Evolutionary conservation across 306 rosid genomes (phyloP).

Genomic region (Neltuma alba): DNA sequence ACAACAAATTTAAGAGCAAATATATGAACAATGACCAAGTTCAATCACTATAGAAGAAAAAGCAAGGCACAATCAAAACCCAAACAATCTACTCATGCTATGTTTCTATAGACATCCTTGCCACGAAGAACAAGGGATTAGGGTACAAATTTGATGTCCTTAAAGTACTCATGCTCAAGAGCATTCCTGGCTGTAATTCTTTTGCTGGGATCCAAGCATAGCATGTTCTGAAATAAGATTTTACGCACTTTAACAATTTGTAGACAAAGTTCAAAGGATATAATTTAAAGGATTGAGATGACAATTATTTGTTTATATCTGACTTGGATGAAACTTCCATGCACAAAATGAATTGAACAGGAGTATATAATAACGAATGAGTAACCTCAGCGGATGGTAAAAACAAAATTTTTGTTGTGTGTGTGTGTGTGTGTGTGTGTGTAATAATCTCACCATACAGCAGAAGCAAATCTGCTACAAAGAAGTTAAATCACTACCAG

Average conservation of each 20-base stretch:
- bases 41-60: slow-evolving; percentile 29
- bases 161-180: slow-evolving; percentile 97
- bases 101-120: slow-evolving; percentile 62
- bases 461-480: slow-evolving; percentile 15
- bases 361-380: neutral
- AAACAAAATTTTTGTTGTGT: too few species aligned
- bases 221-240: slow-evolving; percentile 77
- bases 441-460: slow-evolving; percentile 11
- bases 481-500: neutral
- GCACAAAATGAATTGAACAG: neutral
- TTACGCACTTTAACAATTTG: slow-evolving; percentile 19
- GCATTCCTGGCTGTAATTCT: slow-evolving; percentile 93
- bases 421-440: neutral
- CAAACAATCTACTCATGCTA: slow-evolving; percentile 59
- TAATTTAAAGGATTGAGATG: slow-evolving; percentile 2
- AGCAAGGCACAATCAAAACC: slow-evolving; percentile 52
- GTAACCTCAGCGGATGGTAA: too few species aligned
- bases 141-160: slow-evolving; percentile 84
- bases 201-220: slow-evolving; percentile 93
- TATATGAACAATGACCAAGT: slow-evolving; percentile 30
- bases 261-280: slow-evolving; percentile 9
- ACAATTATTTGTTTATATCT: slow-evolving; percentile 11
- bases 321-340: neutral
- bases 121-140: slow-evolving; percentile 48
- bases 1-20: slow-evolving; percentile 29